Evolutionary conservation across 1,284 basidiomycete species (phyloP).

Genomic region (Cutaneotrichosporon mucoides): DNA sequence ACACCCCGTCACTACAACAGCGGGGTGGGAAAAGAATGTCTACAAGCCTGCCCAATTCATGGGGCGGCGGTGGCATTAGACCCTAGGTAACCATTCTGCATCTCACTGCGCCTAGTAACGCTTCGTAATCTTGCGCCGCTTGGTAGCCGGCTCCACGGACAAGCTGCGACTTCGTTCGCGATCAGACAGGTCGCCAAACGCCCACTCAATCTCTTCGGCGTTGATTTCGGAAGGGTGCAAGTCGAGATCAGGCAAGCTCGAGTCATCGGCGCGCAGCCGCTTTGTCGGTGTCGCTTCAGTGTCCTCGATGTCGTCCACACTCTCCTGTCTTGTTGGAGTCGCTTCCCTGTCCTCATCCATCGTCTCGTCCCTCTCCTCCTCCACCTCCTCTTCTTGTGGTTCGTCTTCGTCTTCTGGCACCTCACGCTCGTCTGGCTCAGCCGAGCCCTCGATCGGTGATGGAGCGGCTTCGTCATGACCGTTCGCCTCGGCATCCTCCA

Average conservation of each 20-base stretch:
- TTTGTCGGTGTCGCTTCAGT: slow-evolving; percentile 1
- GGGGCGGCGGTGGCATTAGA: background rate
- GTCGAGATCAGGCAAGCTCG: slow-evolving; percentile 19
- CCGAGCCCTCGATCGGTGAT: slow-evolving; percentile 5
- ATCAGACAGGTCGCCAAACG: slow-evolving; percentile 17
- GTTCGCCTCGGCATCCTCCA: slow-evolving; percentile 23
- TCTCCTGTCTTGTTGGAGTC: background rate
- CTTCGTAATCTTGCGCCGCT: slow-evolving; percentile 2
- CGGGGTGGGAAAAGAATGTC: too few relatives aligned
- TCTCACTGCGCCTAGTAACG: background rate
- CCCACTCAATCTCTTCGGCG: slow-evolving; percentile 23
- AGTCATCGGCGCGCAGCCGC: background rate
- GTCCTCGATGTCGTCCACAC: background rate
- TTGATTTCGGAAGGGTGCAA: slow-evolving; percentile 10
- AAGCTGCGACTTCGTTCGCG: slow-evolving; percentile 18
- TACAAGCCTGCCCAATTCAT: too few relatives aligned
- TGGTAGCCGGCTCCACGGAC: slow-evolving; percentile 23
- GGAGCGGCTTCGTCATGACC: slow-evolving; percentile 4
- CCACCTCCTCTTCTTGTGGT: slow-evolving; percentile 28
- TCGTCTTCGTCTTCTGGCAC: slow-evolving; percentile 25
- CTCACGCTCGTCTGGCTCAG: slow-evolving; percentile 12
- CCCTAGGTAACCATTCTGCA: background rate
- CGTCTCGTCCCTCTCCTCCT: background rate
- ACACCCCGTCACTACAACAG: too few relatives aligned
- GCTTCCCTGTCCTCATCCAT: slow-evolving; percentile 7